Evolutionary conservation across 192 early-diverging fungal genomes (phyloP).

Genomic region (Diversispora epigaea): DNA sequence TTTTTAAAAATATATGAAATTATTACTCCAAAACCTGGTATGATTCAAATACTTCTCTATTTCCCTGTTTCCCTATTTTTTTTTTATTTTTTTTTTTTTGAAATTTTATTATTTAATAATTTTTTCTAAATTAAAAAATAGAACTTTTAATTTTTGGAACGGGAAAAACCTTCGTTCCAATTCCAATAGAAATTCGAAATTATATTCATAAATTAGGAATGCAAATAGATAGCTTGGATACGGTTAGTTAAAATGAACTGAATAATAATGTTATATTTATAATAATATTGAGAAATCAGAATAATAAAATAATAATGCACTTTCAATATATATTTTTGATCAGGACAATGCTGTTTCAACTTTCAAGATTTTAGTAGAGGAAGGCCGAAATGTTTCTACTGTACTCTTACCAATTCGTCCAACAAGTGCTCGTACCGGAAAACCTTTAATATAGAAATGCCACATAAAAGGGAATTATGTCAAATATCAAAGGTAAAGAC

Average conservation of each 20-base stretch:
- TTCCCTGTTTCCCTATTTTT: no score
- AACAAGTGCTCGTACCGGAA: no score
- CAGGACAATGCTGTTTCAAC: constrained; percentile 59
- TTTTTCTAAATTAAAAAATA: constrained; percentile 29
- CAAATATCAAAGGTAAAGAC: no score
- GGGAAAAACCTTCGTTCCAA: constrained; percentile 50
- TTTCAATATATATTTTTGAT: not conserved
- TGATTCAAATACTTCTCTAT: not conserved
- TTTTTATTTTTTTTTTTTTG: not conserved
- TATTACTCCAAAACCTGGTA: constrained; percentile 58
- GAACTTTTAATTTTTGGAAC: constrained; percentile 61
- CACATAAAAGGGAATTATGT: no score
- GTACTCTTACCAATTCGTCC: constrained; percentile 52
- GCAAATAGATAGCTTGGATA: constrained; percentile 60
- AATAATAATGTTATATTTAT: not conserved
- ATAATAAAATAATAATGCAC: not conserved
- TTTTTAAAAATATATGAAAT: constrained; percentile 57
- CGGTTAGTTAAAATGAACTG: constrained; percentile 42
- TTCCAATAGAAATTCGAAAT: constrained; percentile 48
- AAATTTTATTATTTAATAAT: not conserved
- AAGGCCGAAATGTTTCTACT: constrained; percentile 58
- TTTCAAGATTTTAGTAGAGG: constrained; percentile 58
- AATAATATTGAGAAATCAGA: no score
- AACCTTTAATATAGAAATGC: no score
- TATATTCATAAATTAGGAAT: constrained; percentile 53